Percentiles rank a stretch among this genome's conserved stretches.
phyloP scores from a whole-genome alignment of 1,139 yeast species.

The Candida frijolesensis region DNA sequence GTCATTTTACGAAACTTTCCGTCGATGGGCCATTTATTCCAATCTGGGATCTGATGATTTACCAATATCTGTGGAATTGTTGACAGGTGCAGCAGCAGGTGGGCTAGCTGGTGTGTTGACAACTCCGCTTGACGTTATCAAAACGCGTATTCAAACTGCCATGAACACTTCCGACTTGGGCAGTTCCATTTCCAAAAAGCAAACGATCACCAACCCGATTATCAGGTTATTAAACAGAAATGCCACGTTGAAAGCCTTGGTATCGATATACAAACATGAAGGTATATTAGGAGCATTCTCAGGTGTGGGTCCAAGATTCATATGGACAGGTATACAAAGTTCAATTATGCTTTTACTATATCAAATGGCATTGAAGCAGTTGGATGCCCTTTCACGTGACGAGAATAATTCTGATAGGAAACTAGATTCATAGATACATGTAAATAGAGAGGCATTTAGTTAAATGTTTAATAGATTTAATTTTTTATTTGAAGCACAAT shows the following conservation, averaged over 20 bases:
- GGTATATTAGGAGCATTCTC: constrained; percentile 82
- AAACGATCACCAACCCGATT: constrained; percentile 11
- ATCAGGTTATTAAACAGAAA: constrained; percentile 36
- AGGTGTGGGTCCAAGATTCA: constrained; percentile 94
- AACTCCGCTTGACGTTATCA: constrained; percentile 88
- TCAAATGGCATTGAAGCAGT: constrained; percentile 56
- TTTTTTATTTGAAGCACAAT: background rate
- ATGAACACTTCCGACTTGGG: constrained; percentile 21
- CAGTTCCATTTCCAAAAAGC: constrained; percentile 13
- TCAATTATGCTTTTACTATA: constrained; percentile 90
- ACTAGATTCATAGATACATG: constrained; percentile 3
- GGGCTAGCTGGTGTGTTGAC: constrained; percentile 87
- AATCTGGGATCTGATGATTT: constrained; percentile 44
- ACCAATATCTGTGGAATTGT: constrained; percentile 63
- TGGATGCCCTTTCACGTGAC: constrained; percentile 30
- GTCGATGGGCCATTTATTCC: constrained; percentile 58
- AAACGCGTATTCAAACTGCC: constrained; percentile 86
- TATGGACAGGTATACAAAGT: constrained; percentile 96
- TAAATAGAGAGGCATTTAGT: background rate
- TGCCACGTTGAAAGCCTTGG: constrained; percentile 65
- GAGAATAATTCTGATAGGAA: background rate
- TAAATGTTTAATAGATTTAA: constrained; percentile 1
- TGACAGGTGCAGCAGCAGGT: constrained; percentile 96
- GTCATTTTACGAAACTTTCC: constrained; percentile 89
- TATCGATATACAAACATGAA: constrained; percentile 69